phyloP scores from a whole-genome alignment of 129 eudicot species.

The Arctium minus region DNA sequence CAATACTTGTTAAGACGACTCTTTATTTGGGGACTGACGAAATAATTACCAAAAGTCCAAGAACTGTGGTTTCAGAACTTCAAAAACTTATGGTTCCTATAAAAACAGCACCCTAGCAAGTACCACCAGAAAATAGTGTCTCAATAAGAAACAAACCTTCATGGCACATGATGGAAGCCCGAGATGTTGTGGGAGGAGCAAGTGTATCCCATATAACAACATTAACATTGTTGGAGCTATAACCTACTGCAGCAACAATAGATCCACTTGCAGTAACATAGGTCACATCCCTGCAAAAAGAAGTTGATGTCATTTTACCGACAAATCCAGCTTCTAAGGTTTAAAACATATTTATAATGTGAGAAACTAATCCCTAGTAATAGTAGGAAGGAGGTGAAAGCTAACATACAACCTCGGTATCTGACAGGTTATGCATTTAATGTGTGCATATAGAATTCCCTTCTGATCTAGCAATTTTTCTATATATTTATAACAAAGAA shows the following conservation, averaged over 20 bases:
- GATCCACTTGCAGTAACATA: slow-evolving; percentile 95
- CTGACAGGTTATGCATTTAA: not conserved
- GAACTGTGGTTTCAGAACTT: not conserved
- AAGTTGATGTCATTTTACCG: not conserved
- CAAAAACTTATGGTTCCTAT: not conserved
- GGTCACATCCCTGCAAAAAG: slow-evolving; percentile 68
- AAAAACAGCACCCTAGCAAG: not conserved
- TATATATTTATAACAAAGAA: not conserved
- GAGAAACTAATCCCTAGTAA: not conserved
- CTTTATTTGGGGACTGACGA: not conserved
- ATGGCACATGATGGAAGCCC: slow-evolving; percentile 98
- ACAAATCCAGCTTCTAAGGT: not conserved
- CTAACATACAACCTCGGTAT: not conserved
- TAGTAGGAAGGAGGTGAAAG: not conserved
- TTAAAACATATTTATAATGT: not conserved
- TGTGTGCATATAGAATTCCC: not conserved
- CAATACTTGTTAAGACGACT: not conserved
- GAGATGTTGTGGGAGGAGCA: slow-evolving; percentile 90
- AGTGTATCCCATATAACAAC: slow-evolving; percentile 98
- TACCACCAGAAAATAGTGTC: not conserved
- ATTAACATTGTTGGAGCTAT: slow-evolving; percentile 81
- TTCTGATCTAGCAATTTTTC: not conserved
- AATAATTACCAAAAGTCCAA: not conserved
- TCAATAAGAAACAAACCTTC: slow-evolving; percentile 61
- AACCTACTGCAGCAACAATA: slow-evolving; percentile 89